Base-by-base conservation (phyloP, 257 asterid species). In the Oldenlandia corymbosa region DNA sequence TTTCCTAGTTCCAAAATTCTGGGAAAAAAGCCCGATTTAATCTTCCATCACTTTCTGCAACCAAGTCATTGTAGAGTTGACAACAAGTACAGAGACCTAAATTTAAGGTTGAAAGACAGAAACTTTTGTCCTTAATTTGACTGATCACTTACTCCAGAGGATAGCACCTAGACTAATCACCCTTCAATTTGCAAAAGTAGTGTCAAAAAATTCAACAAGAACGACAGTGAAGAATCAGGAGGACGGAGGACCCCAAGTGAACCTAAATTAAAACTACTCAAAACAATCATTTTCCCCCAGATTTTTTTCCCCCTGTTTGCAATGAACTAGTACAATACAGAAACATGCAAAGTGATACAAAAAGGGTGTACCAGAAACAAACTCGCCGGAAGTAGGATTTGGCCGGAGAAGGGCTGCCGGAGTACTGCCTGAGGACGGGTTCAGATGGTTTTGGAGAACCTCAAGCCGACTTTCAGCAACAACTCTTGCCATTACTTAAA, bases 381-480 rank as follows among this genome's bases (percentile, higher is more conserved):
- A 81, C 51, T 79, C 81, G 5, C 75, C 84, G 76, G 77, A 61
- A 62, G 82, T 45, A 41, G 75, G 63, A 30, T 52, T 77, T 13
- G 46, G 66, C 11, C 42, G 56, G 71, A 84, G 78, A 70, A 60
- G 21, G 34, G 71, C 76, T 52, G 73, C 68, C 20, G 62, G 76
- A 53, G 62, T 75, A 53, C 58, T 65, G 13, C 14, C 62, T 65
- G 65, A 42, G 73, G 75, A n/a, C 71, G 76, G 58, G 26, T 59
- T 49, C 49, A 84, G 71, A 59, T 84, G 91, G 48, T 67, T 75
- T 42, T 45, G 62, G 60, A 82, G 48, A 16, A 65, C 62, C 27
- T 67, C 75, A 55, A 84, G 72, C 43, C 88, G 84, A 18, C 81
- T 81, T 59, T 80, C 75, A 67, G 78, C 75, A 53, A n/a, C n/a